Base-by-base conservation (phyloP, 345 rosid species). In the Boechera stricta region DNA sequence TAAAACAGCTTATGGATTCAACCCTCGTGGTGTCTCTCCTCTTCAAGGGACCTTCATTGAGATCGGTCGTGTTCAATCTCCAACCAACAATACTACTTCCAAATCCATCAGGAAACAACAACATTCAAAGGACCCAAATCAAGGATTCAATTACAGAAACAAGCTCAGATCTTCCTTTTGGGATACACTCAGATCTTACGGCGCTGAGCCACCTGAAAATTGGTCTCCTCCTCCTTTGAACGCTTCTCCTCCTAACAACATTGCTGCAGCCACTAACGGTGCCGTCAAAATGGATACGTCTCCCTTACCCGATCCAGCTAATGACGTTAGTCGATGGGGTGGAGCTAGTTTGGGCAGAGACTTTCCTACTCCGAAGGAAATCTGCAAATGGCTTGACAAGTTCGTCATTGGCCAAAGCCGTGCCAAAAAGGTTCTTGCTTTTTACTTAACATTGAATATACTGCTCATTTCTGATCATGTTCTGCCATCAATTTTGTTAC, bases 1-100 rank as follows among this genome's bases (percentile, higher is more conserved):
- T 76, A 92, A 89, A 81, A 86, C 95, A 0, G 97, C 97, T 33
- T 94, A 90, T 71, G 90, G 89, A 62, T 90, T 87, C 59, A 85
- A 87, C n/a, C 95, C 95, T 28, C 65, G 66, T 77, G 81, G 85
- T 55, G 83, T 80, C 68, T 82, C 89, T 49, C 95, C 97, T 32
- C 91, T 92, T 1, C 97, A 90, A 65, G 98, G 98, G 11, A 94
- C 87, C n/a, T 94, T 94, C 71, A 72, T 89, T 16, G 98, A 94
- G 87, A 89, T 94, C 77, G 90, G 91, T 26, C 79, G 90, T 48
- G 77, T 77, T 49, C 71, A 73, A 11, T 77, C 77, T 10, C 83
- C 77, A 52, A 63, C 41, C 44, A 67, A 18, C 41, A 77, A 44
- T 59, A 72, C 56, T 56, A 66, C 38, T 33, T 24, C 66, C 32